These are phyloP conservation scores for Aspergillus funiculosus DNA, from an alignment of 495 filamentous ascomycete species.

Conservation along the genomic window DNA sequence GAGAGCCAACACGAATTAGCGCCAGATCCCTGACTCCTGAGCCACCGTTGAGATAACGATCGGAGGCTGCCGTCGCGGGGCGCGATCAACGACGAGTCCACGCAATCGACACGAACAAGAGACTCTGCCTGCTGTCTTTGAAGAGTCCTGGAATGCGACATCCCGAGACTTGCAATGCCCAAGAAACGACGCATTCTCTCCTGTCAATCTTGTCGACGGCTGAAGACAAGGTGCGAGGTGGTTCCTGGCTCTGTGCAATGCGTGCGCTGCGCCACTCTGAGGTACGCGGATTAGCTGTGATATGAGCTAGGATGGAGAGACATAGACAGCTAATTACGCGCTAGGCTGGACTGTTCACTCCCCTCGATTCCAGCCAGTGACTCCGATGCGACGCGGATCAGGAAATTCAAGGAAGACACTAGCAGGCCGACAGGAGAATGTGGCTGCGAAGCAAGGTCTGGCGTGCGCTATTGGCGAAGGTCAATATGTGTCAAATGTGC, in stretches of 20 bases:
- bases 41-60: too few relatives aligned
- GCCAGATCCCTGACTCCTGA: too few relatives aligned
- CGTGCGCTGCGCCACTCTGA: not conserved
- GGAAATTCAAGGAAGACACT: not conserved
- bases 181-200: not conserved
- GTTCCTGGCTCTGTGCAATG: not conserved
- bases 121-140: too few relatives aligned
- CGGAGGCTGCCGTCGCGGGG: not conserved
- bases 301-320: too few relatives aligned
- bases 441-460: not conserved
- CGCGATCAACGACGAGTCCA: too few relatives aligned
- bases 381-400: not conserved
- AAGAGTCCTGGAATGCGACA: not conserved
- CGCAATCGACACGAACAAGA: too few relatives aligned
- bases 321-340: too few relatives aligned
- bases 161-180: not conserved
- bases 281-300: not conserved
- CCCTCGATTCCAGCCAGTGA: not conserved
- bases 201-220: not conserved
- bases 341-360: not conserved
- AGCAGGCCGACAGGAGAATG: not conserved
- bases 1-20: too few relatives aligned
- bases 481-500: not conserved
- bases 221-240: conserved; percentile 1
- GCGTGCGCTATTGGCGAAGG: not conserved